Percentiles rank a stretch among this genome's conserved stretches.
phyloP scores from a whole-genome alignment of 441 rosid species.

The Gossypium lobatum region DNA sequence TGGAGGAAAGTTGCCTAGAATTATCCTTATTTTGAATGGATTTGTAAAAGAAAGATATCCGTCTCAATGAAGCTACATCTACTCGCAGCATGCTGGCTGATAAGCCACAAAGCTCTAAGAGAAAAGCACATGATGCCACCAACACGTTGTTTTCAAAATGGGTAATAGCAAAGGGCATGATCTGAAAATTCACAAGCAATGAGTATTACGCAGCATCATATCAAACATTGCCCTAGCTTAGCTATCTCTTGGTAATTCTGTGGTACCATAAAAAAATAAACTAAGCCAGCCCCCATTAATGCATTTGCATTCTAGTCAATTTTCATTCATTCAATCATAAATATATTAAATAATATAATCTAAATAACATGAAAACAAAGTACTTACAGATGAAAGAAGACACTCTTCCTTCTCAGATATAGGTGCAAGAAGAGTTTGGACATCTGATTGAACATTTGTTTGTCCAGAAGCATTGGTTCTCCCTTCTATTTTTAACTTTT shows the following conservation, averaged over 20 bases:
- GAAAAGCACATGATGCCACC: constrained; percentile 89
- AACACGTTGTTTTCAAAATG: constrained; percentile 80
- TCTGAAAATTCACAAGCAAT: constrained; percentile 43
- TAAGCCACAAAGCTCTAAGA: constrained; percentile 91
- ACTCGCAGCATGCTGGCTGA: constrained; percentile 83
- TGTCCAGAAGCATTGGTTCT: constrained; percentile 53
- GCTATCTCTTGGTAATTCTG: not conserved
- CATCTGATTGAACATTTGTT: constrained; percentile 78
- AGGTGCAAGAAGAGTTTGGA: constrained; percentile 85
- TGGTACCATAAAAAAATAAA: constrained; percentile 10
- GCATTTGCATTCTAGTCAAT: not conserved
- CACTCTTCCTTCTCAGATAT: constrained; percentile 59
- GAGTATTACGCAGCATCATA: constrained; percentile 7
- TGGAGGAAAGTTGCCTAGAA: constrained; percentile 45
- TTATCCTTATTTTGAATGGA: constrained; percentile 42
- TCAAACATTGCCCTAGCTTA: constrained; percentile 1
- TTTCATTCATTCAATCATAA: constrained; percentile 17
- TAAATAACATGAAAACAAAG: constrained; percentile 21
- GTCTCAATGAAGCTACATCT: constrained; percentile 77
- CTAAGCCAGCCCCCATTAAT: not conserved
- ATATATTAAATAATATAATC: constrained; percentile 1
- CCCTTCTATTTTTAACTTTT: constrained; percentile 61
- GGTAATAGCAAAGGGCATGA: constrained; percentile 84
- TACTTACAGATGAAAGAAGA: constrained; percentile 82
- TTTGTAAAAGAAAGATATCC: constrained; percentile 78